These are phyloP conservation scores for Colletotrichum liriopes DNA, from an alignment of 2,329 filamentous ascomycete genomes.

Conservation along the genomic window DNA sequence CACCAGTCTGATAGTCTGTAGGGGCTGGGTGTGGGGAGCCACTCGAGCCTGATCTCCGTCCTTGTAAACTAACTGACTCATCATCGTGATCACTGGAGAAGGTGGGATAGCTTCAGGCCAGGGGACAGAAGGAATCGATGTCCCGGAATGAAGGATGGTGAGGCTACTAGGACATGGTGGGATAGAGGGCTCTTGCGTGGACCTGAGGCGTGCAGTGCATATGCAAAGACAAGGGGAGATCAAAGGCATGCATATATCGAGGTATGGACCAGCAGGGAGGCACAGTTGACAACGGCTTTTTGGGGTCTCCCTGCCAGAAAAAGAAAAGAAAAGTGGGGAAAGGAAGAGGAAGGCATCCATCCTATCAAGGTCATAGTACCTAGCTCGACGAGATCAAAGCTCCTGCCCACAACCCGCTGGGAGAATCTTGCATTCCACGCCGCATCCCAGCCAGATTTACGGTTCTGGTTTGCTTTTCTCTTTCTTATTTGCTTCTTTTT, in stretches of 20 bases:
- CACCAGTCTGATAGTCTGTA: not conserved
- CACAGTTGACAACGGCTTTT: not conserved
- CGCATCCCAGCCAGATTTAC: not conserved
- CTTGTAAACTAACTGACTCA: not conserved
- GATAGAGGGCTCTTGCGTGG: not conserved
- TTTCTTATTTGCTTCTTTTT: not conserved
- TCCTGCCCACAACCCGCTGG: not conserved
- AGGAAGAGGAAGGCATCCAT: not conserved
- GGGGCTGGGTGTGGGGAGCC: not conserved
- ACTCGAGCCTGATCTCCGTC: not conserved
- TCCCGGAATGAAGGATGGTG: not conserved
- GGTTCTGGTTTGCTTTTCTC: not conserved
- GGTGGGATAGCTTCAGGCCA: not conserved
- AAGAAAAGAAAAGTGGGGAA: not conserved
- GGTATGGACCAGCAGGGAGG: not conserved
- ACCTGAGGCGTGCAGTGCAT: slow-evolving; percentile 7
- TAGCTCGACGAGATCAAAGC: slow-evolving; percentile 16
- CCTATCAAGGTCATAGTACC: not conserved
- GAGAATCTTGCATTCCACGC: not conserved
- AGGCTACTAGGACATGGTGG: not conserved
- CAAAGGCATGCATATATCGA: slow-evolving; percentile 8
- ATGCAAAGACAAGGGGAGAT: not conserved
- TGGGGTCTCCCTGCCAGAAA: not conserved
- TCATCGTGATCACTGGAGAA: not conserved
- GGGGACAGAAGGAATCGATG: not conserved